Evolutionary conservation across 139 green algal genomes (phyloP), one percentile per base, ranked within the genome.

Genomic region (Micromonas commoda): DNA sequence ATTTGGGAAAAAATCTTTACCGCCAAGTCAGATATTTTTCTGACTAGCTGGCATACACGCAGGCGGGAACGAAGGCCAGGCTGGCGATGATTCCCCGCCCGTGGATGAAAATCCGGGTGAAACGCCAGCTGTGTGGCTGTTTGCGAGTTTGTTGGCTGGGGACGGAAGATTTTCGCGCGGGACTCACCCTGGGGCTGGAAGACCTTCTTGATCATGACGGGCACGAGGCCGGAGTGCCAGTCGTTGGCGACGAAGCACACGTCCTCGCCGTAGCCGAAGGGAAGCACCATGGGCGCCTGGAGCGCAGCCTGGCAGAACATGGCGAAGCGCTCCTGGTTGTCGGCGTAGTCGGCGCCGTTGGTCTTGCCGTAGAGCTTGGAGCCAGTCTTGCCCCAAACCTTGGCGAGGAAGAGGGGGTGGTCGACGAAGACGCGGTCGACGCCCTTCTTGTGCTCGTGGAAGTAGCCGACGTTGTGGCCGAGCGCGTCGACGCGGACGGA

Each of bases 381-480:
- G 52, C 94, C 94, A 33, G 94, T 98, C 82, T 95, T 93, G 82
- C 93, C 93, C 90, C 90, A 96, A 29, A 87, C 87, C 89, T 97
- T 97, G 76, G 92, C 90, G 73, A 99, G 84, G 88, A 98, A 98
- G 64, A 83, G 87, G 26, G 92, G 89, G 81, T 97, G 91, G 85
- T 98, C 94, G 0, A 98, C 81, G 84, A 94, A 99, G 20, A 99
- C 93, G 67, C 95, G 89, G 85, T 99, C 91, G 65, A 99, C 95
- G 34, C 95, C 95, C 63, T 96, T 86, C 86, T 97, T 96, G 76
- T 93, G 89, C 32, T 88, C 89, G 89, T 99, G 95, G 88, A 99
- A 99, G 86, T 90, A 99, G n/a, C 95, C 86, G 3, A 98, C 91
- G 24, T 84, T 60, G 85, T 97, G 88, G 53, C 93, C 93, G 70